Percentiles rank a stretch among this genome's conserved stretches.
Evolutionary conservation across 1,284 basidiomycete genomes (phyloP).

Genomic region (Coniophora puteana): DNA sequence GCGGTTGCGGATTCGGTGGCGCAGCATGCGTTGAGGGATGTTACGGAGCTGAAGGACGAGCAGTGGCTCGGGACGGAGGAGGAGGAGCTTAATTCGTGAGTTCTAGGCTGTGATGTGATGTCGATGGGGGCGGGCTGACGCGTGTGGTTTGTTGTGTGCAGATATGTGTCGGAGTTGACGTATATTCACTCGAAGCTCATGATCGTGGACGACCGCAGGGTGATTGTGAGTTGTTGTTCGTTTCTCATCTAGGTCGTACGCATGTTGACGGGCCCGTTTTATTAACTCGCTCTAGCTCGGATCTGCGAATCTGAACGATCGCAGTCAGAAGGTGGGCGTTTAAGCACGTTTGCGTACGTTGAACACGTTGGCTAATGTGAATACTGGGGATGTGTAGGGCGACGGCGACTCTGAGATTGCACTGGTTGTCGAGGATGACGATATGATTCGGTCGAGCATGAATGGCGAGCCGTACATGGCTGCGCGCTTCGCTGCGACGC

Average conservation of each 20-base stretch:
- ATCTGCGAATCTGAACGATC: conserved; percentile 88
- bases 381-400: conserved; percentile 42
- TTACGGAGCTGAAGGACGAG: conserved; percentile 62
- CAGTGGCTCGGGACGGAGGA: conserved; percentile 79
- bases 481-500: conserved; percentile 70
- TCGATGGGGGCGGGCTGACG: conserved; percentile 8
- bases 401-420: conserved; percentile 94
- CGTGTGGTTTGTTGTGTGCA: conserved; percentile 21
- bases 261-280: background rate
- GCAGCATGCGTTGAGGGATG: conserved; percentile 72
- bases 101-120: conserved; percentile 23
- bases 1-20: conserved; percentile 70
- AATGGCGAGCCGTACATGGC: conserved; percentile 70
- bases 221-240: conserved; percentile 58
- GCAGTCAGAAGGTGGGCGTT: conserved; percentile 65
- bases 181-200: conserved; percentile 85
- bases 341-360: background rate
- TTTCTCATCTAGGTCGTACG: no score
- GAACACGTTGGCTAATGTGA: conserved; percentile 6
- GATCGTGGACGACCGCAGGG: conserved; percentile 89
- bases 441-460: conserved; percentile 77
- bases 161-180: conserved; percentile 78
- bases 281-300: conserved; percentile 57
- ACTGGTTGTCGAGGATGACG: conserved; percentile 83
- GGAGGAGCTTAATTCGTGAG: conserved; percentile 77